Evolutionary conservation across 257 asterid genomes (phyloP).

Genomic region (Perilla frutescens): DNA sequence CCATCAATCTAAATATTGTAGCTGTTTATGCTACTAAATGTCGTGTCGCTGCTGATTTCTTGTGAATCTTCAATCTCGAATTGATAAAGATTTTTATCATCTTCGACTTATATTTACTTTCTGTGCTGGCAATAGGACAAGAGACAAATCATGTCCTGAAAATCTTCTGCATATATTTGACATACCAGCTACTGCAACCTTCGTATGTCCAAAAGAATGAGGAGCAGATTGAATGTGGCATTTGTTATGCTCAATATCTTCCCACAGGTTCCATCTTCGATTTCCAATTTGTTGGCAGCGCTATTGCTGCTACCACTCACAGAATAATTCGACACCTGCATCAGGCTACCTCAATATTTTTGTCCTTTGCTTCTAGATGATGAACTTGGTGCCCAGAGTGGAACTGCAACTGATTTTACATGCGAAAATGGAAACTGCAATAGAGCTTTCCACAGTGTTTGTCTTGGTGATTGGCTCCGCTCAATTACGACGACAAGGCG

Average conservation of each 20-base stretch:
- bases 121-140: conserved; percentile 48
- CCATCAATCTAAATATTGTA: conserved; percentile 3
- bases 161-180: conserved; percentile 62
- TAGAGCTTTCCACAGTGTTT: conserved; percentile 73
- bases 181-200: conserved; percentile 59
- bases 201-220: conserved; percentile 51
- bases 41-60: neutral
- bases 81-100: neutral
- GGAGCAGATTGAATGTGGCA: conserved; percentile 79
- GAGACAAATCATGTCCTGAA: conserved; percentile 57
- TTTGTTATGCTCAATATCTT: conserved; percentile 82
- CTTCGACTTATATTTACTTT: conserved; percentile 1
- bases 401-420: conserved; percentile 69
- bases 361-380: conserved; percentile 55
- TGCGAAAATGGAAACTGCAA: conserved; percentile 78
- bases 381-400: conserved; percentile 81
- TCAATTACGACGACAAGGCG: conserved; percentile 83
- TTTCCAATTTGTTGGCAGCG: neutral
- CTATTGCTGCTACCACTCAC: neutral
- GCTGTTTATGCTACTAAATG: neutral
- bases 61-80: neutral
- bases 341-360: neutral
- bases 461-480: conserved; percentile 84
- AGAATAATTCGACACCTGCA: neutral
- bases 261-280: conserved; percentile 60